phyloP scores from a whole-genome alignment of 2,329 filamentous ascomycete species.

The Colletotrichum scovillei region DNA sequence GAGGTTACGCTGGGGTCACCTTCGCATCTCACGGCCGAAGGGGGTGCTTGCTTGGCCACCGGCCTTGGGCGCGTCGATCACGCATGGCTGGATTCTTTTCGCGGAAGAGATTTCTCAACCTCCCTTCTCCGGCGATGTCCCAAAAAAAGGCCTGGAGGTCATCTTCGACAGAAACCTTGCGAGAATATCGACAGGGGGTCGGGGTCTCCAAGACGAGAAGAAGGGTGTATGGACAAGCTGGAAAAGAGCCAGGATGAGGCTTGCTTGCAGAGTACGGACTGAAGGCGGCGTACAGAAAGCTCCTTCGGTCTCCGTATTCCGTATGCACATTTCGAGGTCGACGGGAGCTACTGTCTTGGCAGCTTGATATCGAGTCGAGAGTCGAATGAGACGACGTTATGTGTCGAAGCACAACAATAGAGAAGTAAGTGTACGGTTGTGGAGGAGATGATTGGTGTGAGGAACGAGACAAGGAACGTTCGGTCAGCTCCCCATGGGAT shows the following conservation, averaged over 20 bases:
- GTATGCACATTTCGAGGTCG: slow-evolving; percentile 21
- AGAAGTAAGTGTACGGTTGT: not conserved
- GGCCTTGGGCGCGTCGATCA: slow-evolving; percentile 30
- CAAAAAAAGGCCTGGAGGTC: slow-evolving; percentile 20
- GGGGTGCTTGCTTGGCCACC: slow-evolving; percentile 14
- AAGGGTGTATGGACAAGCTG: slow-evolving; percentile 2
- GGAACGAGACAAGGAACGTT: slow-evolving; percentile 11
- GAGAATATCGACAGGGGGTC: slow-evolving; percentile 5
- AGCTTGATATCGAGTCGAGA: slow-evolving; percentile 6
- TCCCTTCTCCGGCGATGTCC: not conserved
- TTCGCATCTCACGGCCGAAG: slow-evolving; percentile 18
- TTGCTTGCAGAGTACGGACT: slow-evolving; percentile 18
- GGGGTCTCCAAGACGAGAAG: not conserved
- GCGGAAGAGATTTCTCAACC: not conserved
- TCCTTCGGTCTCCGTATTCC: slow-evolving; percentile 2
- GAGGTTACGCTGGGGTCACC: slow-evolving; percentile 19
- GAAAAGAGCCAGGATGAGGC: not conserved
- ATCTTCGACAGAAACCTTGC: slow-evolving; percentile 21
- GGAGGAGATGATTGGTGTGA: slow-evolving; percentile 18
- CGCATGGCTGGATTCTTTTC: not conserved
- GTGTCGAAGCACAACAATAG: slow-evolving; percentile 26
- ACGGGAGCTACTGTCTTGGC: slow-evolving; percentile 34
- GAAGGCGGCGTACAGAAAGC: slow-evolving; percentile 8
- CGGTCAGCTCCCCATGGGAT: slow-evolving; percentile 1
- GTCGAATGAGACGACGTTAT: slow-evolving; percentile 25